Evolutionary conservation across 352 stramenopile species (phyloP).

Genomic region (Peronospora farinosa): DNA sequence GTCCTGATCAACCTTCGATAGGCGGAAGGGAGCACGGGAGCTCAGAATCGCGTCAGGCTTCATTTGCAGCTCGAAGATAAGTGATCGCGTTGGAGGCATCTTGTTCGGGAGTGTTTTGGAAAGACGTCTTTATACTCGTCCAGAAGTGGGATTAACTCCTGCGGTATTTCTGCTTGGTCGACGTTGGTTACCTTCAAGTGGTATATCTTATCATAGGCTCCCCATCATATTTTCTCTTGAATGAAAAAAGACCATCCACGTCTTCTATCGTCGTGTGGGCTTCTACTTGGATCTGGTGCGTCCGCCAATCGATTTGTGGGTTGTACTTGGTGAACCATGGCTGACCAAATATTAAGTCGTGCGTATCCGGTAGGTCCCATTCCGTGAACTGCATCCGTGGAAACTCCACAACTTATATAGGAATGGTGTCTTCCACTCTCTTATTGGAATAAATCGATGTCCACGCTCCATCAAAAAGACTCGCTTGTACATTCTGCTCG

Average conservation of each 20-base stretch:
- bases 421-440: slow-evolving; percentile 7
- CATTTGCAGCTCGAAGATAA: slow-evolving; percentile 23
- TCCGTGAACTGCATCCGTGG: slow-evolving; percentile 9
- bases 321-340: slow-evolving; percentile 13
- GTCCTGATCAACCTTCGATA: slow-evolving; percentile 6
- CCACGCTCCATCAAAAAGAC: slow-evolving; percentile 5
- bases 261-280: not conserved
- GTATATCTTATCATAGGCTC: slow-evolving; percentile 8
- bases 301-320: slow-evolving; percentile 8
- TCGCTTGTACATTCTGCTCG: not conserved
- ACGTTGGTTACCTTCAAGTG: slow-evolving; percentile 10
- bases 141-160: slow-evolving; percentile 1
- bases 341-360: slow-evolving; percentile 18
- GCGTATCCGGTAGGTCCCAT: slow-evolving; percentile 9
- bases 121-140: slow-evolving; percentile 10
- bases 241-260: slow-evolving; percentile 7
- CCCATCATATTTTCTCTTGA: not conserved
- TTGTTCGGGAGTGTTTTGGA: slow-evolving; percentile 11
- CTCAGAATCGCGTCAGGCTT: slow-evolving; percentile 15
- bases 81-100: slow-evolving; percentile 6
- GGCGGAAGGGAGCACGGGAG: slow-evolving; percentile 10
- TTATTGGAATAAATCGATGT: slow-evolving; percentile 3
- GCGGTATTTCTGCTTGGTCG: not conserved
- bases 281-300: slow-evolving; percentile 5
- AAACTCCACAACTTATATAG: slow-evolving; percentile 10